These are phyloP conservation scores for Oxyria digyna DNA, from an alignment of 148 eudicot genomes.

Conservation along the genomic window DNA sequence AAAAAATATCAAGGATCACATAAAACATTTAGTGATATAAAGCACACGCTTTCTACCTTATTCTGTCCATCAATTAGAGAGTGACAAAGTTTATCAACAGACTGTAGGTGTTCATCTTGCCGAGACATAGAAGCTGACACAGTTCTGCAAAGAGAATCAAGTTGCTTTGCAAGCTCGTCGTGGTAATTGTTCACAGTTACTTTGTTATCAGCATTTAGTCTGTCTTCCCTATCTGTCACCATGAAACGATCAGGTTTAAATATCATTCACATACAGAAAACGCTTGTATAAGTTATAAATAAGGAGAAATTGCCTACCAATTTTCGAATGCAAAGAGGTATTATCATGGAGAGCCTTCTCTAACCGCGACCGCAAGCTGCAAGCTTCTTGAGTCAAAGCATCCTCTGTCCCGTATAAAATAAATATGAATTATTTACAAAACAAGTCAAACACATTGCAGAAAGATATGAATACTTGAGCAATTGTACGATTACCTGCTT, in stretches of 20 bases:
- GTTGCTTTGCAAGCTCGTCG: constrained; percentile 47
- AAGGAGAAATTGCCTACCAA: constrained; percentile 28
- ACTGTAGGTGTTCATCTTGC: constrained; percentile 64
- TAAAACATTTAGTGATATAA: neutral
- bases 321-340: constrained; percentile 46
- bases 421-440: neutral
- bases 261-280: neutral
- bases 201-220: constrained; percentile 62
- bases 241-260: neutral
- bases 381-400: constrained; percentile 76
- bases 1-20: neutral
- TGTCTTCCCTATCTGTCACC: constrained; percentile 69
- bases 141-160: constrained; percentile 44
- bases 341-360: constrained; percentile 76
- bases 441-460: neutral
- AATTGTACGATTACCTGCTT: constrained; percentile 28
- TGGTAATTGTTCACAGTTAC: constrained; percentile 53
- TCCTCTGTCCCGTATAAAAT: constrained; percentile 34
- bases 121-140: constrained; percentile 47
- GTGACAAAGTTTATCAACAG: constrained; percentile 57
- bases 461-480: neutral
- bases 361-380: constrained; percentile 55
- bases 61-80: constrained; percentile 49
- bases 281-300: neutral
- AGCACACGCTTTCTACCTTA: constrained; percentile 33